phyloP scores from a whole-genome alignment of 129 eudicot species.

The Helianthus tuberosus region DNA sequence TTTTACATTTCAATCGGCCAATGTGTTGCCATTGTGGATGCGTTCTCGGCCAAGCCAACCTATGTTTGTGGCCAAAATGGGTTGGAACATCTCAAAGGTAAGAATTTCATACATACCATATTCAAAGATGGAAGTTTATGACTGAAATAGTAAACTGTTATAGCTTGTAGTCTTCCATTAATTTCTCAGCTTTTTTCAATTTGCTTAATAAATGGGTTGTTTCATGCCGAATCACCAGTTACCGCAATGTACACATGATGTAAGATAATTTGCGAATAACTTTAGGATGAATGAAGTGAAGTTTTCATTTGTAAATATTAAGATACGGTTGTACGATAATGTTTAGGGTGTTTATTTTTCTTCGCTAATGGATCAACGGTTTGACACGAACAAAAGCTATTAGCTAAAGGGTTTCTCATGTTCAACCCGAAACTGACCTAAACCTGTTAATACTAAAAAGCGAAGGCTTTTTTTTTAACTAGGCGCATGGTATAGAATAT shows the following conservation, averaged over 20 bases:
- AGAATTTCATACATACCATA: neutral
- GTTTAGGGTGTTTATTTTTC: neutral
- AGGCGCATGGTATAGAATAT: no score
- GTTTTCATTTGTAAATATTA: conserved; percentile 11
- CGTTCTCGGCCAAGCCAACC: conserved; percentile 21
- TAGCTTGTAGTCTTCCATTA: neutral
- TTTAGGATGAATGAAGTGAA: neutral
- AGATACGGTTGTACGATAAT: neutral
- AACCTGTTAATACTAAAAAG: no score
- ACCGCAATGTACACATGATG: conserved; percentile 13
- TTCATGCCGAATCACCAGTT: conserved; percentile 3
- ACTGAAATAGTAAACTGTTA: neutral
- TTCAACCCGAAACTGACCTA: no score
- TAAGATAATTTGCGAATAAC: conserved; percentile 8
- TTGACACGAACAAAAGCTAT: no score
- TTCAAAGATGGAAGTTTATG: conserved; percentile 7
- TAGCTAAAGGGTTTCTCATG: no score
- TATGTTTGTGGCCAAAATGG: conserved; percentile 35
- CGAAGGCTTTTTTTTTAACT: no score
- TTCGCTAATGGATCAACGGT: no score
- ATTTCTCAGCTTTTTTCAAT: neutral
- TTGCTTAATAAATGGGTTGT: neutral
- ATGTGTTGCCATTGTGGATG: no score
- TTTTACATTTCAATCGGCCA: no score
- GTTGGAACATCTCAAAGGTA: conserved; percentile 51